Percentiles rank a stretch among this genome's conserved stretches.
These are phyloP conservation scores for Dothistroma pini DNA, from an alignment of 2,329 filamentous ascomycete genomes.

Conservation along the genomic window DNA sequence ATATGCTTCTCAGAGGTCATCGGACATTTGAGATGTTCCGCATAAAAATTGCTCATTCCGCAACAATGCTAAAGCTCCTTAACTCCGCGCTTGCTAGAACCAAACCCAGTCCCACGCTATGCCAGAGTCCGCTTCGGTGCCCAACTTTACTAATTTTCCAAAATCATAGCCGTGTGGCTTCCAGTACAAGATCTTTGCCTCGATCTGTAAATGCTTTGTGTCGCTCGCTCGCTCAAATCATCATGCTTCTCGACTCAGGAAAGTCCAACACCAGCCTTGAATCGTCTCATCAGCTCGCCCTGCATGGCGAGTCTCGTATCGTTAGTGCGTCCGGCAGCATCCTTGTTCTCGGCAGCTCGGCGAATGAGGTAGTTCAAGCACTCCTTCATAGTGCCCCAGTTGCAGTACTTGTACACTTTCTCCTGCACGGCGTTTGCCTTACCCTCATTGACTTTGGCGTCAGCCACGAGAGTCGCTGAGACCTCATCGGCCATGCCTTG, in stretches of 20 bases:
- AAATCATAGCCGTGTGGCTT: neutral
- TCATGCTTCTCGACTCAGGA: conserved; percentile 8
- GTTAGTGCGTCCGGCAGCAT: conserved; percentile 55
- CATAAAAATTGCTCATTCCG: neutral
- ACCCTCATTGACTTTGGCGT: conserved; percentile 37
- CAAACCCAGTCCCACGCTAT: neutral
- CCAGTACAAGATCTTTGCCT: neutral
- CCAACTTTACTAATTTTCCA: neutral
- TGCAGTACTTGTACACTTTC: conserved; percentile 54
- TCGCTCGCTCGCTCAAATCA: conserved; percentile 1
- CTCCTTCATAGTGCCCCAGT: conserved; percentile 60
- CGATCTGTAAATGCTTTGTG: neutral
- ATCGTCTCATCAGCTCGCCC: conserved; percentile 41
- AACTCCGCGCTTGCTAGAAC: conserved; percentile 4
- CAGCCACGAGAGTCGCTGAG: conserved; percentile 55
- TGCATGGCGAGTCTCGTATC: conserved; percentile 52
- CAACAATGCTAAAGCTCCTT: neutral
- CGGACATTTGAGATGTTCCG: neutral
- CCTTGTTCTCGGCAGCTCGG: conserved; percentile 58
- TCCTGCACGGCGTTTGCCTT: conserved; percentile 38
- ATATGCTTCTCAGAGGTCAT: neutral
- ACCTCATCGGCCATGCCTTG: conserved; percentile 97
- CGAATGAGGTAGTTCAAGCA: conserved; percentile 72
- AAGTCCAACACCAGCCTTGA: conserved; percentile 22
- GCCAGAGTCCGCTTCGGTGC: neutral